Conservation (phyloP, 441 rosid genomes). For the Pelargonium fulgidum region DNA sequence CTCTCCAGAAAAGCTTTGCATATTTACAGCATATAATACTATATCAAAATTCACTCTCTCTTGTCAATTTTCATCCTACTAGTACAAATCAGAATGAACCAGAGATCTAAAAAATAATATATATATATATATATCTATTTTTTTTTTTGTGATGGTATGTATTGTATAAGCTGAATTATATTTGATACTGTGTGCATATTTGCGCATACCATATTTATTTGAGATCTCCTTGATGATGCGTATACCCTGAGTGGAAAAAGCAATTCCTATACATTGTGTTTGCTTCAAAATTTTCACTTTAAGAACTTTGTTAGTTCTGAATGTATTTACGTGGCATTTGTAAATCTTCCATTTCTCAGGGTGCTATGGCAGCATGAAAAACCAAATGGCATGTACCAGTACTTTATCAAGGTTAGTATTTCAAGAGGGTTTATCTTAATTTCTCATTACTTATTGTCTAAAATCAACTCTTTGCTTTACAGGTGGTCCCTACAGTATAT, state of each 20-base stretch:
- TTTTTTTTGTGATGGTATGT: too few species aligned
- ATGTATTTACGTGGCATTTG: too few species aligned
- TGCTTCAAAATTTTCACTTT: too few species aligned
- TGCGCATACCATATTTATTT: too few species aligned
- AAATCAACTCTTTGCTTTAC: neutral
- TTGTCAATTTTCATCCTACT: neutral
- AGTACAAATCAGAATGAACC: neutral
- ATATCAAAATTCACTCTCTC: neutral
- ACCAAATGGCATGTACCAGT: constrained; percentile 8
- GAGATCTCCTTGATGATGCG: too few species aligned
- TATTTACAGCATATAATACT: neutral
- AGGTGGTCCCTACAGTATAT: constrained; percentile 10
- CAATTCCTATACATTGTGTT: too few species aligned
- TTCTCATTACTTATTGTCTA: neutral
- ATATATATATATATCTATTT: neutral
- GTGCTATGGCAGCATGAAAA: constrained; percentile 8
- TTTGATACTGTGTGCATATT: too few species aligned
- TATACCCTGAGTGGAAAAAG: too few species aligned
- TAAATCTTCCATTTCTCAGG: constrained; percentile 1
- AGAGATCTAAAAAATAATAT: too few species aligned
- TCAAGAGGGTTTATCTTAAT: neutral
- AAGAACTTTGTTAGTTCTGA: too few species aligned
- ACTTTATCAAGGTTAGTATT: constrained; percentile 6
- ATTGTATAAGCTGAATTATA: too few species aligned
- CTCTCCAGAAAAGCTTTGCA: neutral